These are phyloP conservation scores for Neurospora pannonica DNA, from an alignment of 495 filamentous ascomycete species.

Conservation along the genomic window DNA sequence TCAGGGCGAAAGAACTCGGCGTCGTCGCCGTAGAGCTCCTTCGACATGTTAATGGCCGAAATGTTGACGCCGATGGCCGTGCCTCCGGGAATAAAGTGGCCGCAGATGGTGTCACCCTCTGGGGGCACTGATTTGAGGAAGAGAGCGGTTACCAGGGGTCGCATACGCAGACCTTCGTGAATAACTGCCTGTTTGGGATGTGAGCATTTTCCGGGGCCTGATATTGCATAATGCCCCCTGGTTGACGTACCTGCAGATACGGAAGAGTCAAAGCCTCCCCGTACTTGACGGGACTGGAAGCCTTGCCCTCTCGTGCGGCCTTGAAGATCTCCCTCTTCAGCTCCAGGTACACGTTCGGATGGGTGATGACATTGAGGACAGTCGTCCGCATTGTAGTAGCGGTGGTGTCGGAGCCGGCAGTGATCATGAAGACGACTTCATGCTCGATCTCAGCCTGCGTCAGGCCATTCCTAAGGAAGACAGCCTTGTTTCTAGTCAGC, in stretches of 20 bases:
- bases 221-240: not conserved
- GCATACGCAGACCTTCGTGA: constrained; percentile 37
- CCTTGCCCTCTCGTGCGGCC: constrained; percentile 17
- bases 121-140: constrained; percentile 30
- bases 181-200: constrained; percentile 24
- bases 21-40: constrained; percentile 28
- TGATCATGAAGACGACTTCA: constrained; percentile 36
- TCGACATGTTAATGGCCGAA: constrained; percentile 16
- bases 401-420: constrained; percentile 56
- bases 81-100: constrained; percentile 35
- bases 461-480: constrained; percentile 28
- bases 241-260: constrained; percentile 21
- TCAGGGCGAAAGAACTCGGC: constrained; percentile 39
- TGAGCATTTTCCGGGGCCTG: not conserved
- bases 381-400: constrained; percentile 48
- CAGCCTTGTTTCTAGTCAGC: not conserved
- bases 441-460: constrained; percentile 27
- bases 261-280: constrained; percentile 32
- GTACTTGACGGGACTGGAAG: constrained; percentile 23
- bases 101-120: constrained; percentile 39
- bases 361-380: constrained; percentile 41
- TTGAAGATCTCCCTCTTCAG: constrained; percentile 46
- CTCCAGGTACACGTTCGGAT: constrained; percentile 36
- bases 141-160: constrained; percentile 19
- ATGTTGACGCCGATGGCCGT: constrained; percentile 37